Conservation (phyloP, 2,329 filamentous ascomycete genomes). For the Colletotrichum sojae region DNA sequence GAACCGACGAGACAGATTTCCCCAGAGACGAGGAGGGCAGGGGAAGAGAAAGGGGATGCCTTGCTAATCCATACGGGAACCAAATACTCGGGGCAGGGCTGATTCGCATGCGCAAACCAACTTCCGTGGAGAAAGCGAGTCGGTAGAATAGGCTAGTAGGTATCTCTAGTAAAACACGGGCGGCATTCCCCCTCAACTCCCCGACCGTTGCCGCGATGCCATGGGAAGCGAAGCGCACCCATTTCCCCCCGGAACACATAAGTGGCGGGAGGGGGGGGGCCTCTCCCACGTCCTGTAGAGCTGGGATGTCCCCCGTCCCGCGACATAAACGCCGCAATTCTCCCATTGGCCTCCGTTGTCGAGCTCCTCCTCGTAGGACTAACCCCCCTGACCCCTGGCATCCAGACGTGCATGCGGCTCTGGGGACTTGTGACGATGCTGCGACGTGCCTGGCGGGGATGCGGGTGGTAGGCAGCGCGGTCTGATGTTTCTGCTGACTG, state of each 20-base stretch:
- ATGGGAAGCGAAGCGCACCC: not conserved
- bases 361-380: too few relatives aligned
- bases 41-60: too few relatives aligned
- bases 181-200: slow-evolving; percentile 2
- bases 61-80: too few relatives aligned
- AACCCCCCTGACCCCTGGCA: slow-evolving; percentile 1
- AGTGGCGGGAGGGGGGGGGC: not conserved
- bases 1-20: too few relatives aligned
- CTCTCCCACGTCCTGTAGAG: not conserved
- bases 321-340: slow-evolving; percentile 22
- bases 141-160: too few relatives aligned
- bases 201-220: not conserved
- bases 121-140: too few relatives aligned
- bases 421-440: slow-evolving; percentile 34
- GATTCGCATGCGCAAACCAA: too few relatives aligned
- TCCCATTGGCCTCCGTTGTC: slow-evolving; percentile 10
- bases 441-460: slow-evolving; percentile 24
- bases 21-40: too few relatives aligned
- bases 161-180: slow-evolving; percentile 12
- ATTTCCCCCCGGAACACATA: slow-evolving; percentile 5
- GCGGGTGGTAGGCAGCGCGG: slow-evolving; percentile 2
- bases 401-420: slow-evolving; percentile 31
- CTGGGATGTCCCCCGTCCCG: slow-evolving; percentile 10
- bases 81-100: too few relatives aligned
- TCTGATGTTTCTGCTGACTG: slow-evolving; percentile 16